Percentiles rank a stretch among this genome's conserved stretches.
Evolutionary conservation across 2,329 filamentous ascomycete species (phyloP).

Genomic region (Paecilomyces fulvus): DNA sequence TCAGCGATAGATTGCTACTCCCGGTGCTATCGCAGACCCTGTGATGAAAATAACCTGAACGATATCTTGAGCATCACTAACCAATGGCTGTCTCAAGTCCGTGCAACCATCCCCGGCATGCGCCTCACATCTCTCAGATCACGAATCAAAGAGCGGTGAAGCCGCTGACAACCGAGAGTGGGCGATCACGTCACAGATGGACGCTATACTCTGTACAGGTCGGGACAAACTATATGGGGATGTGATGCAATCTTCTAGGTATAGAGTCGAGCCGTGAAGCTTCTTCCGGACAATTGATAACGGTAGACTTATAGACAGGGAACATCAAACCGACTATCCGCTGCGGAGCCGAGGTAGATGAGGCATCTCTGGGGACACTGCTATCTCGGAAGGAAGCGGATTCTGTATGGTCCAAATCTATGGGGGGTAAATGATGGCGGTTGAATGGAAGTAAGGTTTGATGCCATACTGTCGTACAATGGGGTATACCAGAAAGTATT

Average conservation of each 20-base stretch:
- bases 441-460: neutral
- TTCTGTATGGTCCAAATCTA: neutral
- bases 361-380: neutral
- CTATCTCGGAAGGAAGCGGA: neutral
- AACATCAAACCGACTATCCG: neutral
- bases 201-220: neutral
- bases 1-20: neutral
- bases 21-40: neutral
- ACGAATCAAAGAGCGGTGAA: neutral
- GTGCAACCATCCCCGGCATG: neutral
- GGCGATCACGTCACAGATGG: neutral
- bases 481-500: neutral
- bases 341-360: neutral
- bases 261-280: neutral
- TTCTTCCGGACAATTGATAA: neutral
- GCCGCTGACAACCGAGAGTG: neutral
- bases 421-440: neutral
- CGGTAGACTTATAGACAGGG: neutral
- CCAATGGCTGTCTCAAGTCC: neutral
- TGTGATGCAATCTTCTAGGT: neutral
- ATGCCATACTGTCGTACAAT: neutral
- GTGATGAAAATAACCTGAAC: neutral
- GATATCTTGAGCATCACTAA: neutral
- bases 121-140: neutral
- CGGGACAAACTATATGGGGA: neutral